A percentile compares a stretch with the other conserved stretches of the same genome.
These are phyloP conservation scores for Myriosclerotinia curreyana DNA, from an alignment of 2,329 filamentous ascomycete species.

Conservation along the genomic window DNA sequence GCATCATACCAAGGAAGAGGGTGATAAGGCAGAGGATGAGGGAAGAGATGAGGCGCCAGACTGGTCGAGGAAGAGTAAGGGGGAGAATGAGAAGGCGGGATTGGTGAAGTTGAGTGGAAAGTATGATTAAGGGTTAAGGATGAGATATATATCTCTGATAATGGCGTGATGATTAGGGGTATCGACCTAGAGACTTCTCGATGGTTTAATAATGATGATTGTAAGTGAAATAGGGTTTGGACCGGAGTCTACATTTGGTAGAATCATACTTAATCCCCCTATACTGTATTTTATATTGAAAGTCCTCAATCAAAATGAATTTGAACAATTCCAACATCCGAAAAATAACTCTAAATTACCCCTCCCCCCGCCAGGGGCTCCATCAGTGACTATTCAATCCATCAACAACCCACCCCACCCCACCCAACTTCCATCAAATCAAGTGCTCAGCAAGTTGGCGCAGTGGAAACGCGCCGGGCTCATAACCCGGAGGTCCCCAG, in stretches of 20 bases:
- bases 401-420: background rate
- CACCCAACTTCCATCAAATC: background rate
- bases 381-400: no score
- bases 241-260: background rate
- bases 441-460: slow-evolving; percentile 37
- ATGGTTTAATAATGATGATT: background rate
- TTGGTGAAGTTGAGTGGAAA: slow-evolving; percentile 47
- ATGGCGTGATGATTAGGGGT: no score
- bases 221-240: background rate
- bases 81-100: slow-evolving; percentile 55
- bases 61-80: slow-evolving; percentile 56
- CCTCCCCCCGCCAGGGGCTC: no score
- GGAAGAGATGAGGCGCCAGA: slow-evolving; percentile 58
- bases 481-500: slow-evolving; percentile 42
- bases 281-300: no score
- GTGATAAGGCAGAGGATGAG: slow-evolving; percentile 59
- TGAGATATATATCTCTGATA: no score
- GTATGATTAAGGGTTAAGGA: slow-evolving; percentile 17
- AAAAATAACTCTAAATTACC: no score
- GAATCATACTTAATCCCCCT: no score
- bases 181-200: background rate
- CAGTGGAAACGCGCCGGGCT: slow-evolving; percentile 42
- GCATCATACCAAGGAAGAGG: slow-evolving; percentile 61
- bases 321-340: no score
- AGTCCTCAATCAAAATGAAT: no score